phyloP scores from a whole-genome alignment of 1,139 yeast species.

The Lodderomyces orthopsilosis region DNA sequence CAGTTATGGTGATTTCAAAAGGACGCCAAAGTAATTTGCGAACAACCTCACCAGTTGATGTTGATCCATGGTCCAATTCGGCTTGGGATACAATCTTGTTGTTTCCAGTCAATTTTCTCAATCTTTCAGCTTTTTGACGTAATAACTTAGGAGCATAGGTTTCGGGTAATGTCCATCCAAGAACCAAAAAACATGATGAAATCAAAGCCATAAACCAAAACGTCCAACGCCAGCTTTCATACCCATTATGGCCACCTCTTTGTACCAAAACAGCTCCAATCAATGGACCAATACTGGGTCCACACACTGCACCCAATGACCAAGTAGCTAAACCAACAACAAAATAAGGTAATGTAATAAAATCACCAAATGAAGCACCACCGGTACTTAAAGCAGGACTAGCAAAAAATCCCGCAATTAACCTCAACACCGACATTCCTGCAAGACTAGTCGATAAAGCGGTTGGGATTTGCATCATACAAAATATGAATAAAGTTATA shows the following conservation, averaged over 20 bases:
- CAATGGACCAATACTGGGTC: conserved; percentile 35
- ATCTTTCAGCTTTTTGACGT: conserved; percentile 43
- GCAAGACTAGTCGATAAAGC: conserved; percentile 32
- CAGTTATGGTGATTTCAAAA: conserved; percentile 27
- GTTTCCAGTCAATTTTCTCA: conserved; percentile 46
- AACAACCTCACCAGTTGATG: conserved; percentile 22
- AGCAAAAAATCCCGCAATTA: conserved; percentile 34
- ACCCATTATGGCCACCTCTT: conserved; percentile 13
- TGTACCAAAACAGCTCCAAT: conserved; percentile 27
- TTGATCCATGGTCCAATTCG: conserved; percentile 29
- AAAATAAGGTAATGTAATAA: conserved; percentile 22
- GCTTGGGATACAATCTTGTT: conserved; percentile 39
- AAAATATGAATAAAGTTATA: conserved; percentile 26
- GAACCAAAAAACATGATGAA: conserved; percentile 31
- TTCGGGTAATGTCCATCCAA: conserved; percentile 47
- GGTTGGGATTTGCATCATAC: conserved; percentile 33
- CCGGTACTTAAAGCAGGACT: conserved; percentile 39
- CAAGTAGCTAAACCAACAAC: conserved; percentile 29
- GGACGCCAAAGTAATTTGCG: conserved; percentile 30
- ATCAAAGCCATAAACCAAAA: conserved; percentile 43
- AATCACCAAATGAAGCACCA: conserved; percentile 34
- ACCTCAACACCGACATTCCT: conserved; percentile 30
- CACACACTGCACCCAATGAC: conserved; percentile 32
- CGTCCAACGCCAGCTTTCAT: conserved; percentile 40
- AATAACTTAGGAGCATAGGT: conserved; percentile 47